Percentiles rank a stretch among this genome's conserved stretches.
These are phyloP conservation scores for Plasmodium yoelii DNA, from an alignment of 169 alveolate species.

Conservation along the genomic window DNA sequence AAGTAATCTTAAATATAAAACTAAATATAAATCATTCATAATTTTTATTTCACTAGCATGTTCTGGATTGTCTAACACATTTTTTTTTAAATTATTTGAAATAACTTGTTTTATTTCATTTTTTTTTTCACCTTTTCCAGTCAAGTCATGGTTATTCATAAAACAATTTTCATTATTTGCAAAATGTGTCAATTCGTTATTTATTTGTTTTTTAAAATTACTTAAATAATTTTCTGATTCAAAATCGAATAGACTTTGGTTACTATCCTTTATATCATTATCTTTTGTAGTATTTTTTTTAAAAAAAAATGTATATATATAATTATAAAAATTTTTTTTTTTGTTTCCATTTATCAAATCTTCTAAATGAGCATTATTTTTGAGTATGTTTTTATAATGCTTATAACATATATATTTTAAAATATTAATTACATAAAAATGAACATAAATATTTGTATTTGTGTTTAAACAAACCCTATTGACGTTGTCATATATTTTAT, in stretches of 20 bases:
- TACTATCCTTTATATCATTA: background rate
- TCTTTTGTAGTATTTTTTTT: background rate
- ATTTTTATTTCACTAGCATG: slow-evolving; percentile 11
- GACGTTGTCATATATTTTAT: slow-evolving; percentile 48
- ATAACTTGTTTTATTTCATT: background rate
- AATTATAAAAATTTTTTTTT: slow-evolving; percentile 18
- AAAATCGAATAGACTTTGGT: background rate
- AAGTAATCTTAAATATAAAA: slow-evolving; percentile 28
- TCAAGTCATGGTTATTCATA: background rate
- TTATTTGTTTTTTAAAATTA: background rate
- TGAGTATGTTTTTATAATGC: slow-evolving; percentile 1
- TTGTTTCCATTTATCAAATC: background rate
- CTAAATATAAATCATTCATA: slow-evolving; percentile 27
- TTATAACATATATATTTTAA: slow-evolving; percentile 48
- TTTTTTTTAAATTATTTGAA: background rate
- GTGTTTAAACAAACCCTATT: slow-evolving; percentile 46
- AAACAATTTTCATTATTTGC: background rate
- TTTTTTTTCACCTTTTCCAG: background rate
- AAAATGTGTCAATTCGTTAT: background rate
- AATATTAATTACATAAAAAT: slow-evolving; percentile 43
- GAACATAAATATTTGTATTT: slow-evolving; percentile 33
- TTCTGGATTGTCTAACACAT: background rate
- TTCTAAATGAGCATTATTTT: slow-evolving; percentile 11
- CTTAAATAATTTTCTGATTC: background rate
- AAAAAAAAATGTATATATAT: slow-evolving; percentile 15